phyloP scores from a whole-genome alignment of 805 yeast species.

The Pichia rugopelliculosa region DNA sequence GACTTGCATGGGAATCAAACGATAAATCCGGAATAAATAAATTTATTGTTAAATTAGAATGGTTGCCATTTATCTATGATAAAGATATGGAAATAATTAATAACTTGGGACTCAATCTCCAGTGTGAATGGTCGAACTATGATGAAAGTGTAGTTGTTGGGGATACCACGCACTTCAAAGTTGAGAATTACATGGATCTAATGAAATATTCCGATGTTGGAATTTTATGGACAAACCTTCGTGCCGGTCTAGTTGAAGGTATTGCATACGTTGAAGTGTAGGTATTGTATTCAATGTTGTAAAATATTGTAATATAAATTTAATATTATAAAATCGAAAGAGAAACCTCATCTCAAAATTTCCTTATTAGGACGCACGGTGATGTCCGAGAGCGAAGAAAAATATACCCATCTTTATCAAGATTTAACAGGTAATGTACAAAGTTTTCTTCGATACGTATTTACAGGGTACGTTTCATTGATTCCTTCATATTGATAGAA shows the following conservation, averaged over 20 bases:
- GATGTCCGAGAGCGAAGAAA: background rate
- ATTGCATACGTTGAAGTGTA: slow-evolving; percentile 12
- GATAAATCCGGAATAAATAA: slow-evolving; percentile 6
- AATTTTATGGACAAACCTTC: slow-evolving; percentile 56
- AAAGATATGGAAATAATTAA: slow-evolving; percentile 25
- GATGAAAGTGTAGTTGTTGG: slow-evolving; percentile 37
- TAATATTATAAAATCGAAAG: too few relatives aligned
- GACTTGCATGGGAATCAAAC: slow-evolving; percentile 44
- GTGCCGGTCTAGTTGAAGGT: slow-evolving; percentile 62
- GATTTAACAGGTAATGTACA: background rate
- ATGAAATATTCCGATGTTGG: slow-evolving; percentile 58
- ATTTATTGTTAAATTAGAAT: slow-evolving; percentile 61
- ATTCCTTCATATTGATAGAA: background rate
- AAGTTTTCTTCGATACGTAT: background rate
- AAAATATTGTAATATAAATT: too few relatives aligned
- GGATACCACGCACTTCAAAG: slow-evolving; percentile 28
- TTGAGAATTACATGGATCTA: slow-evolving; percentile 71
- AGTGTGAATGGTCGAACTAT: slow-evolving; percentile 77
- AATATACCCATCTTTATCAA: too few relatives aligned
- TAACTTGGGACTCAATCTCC: slow-evolving; percentile 47
- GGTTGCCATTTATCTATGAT: slow-evolving; percentile 61
- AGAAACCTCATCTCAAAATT: background rate
- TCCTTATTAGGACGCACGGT: background rate
- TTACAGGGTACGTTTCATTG: background rate
- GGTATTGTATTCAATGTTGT: background rate